Evolutionary conservation across 1,284 basidiomycete genomes (phyloP).

Genomic region (Moesziomyces globuligerus): DNA sequence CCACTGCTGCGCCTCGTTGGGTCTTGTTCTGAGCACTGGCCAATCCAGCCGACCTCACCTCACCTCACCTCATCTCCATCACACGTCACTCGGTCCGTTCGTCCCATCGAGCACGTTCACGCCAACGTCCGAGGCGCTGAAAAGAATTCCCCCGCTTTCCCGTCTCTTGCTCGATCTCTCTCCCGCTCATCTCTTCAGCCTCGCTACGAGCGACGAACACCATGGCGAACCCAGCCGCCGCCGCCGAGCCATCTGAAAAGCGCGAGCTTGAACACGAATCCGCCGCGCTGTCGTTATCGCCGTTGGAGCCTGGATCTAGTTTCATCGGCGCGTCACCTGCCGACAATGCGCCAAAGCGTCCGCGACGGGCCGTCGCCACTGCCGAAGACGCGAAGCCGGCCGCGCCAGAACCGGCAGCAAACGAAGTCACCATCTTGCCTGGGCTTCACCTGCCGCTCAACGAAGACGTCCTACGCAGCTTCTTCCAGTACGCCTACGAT

Average conservation of each 20-base stretch:
- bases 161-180: too few relatives aligned
- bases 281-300: background rate
- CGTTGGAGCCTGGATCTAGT: background rate
- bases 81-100: too few relatives aligned
- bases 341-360: constrained; percentile 1
- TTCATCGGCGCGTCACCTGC: too few relatives aligned
- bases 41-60: background rate
- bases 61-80: background rate
- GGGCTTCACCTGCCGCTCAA: constrained; percentile 40
- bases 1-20: too few relatives aligned
- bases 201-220: background rate
- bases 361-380: constrained; percentile 4
- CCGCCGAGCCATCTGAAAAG: constrained; percentile 1
- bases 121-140: too few relatives aligned
- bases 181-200: too few relatives aligned
- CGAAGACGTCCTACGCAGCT: constrained; percentile 29
- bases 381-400: background rate
- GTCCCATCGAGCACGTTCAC: too few relatives aligned
- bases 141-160: too few relatives aligned
- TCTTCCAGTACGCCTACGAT: constrained; percentile 37
- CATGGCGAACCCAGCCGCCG: background rate
- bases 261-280: constrained; percentile 2
- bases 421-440: constrained; percentile 30
- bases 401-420: background rate
- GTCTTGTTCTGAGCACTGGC: background rate